Base-by-base conservation (phyloP, 169 alveolate species). In the Neospora caninum region DNA sequence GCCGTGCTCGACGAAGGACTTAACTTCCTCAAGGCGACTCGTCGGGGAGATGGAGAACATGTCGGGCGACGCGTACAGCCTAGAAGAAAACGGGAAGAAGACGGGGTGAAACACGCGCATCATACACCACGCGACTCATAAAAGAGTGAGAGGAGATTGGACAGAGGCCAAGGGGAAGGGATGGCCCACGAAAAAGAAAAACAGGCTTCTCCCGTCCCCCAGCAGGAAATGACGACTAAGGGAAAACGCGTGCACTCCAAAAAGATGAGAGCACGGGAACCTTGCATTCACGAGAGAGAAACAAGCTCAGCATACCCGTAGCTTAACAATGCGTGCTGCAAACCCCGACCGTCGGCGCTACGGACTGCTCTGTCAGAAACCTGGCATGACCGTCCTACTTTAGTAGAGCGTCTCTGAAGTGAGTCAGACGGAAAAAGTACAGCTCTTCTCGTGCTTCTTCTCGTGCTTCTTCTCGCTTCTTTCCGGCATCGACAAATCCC, bases 381-480 rank as follows among this genome's bases (percentile, higher is more conserved):
- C 34, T 1, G 73, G n/a, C 73, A 41, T 6, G 39, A 1, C 27
- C n/a, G 13, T 9, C 84, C 18, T 41, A 88, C 53, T 96, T 92
- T 41, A 97, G 95, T 29, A 98, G 94, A 84, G 80, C 88, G 31
- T 96, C 94, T 73, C 96, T 96, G 88, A 97, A 98, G 91, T 96
- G 97, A 43, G 98, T 93, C 97, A 98, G 97, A 41, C 97, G 95
- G 96, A 98, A 98, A 94, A 97, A 98, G 93, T 97, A 98, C 31
- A 73, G n/a, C 84, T 73, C 84, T 13, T 18, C 84, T 18, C n/a
- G n/a, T 22, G 25, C 42, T 31, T 22, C 18, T 22, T n/a, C 84
- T 22, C 42, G 43, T n/a, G 22, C 84, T 13, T 41, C 16, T 0
- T 73, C 84, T 73, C 42, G 49, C 42, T 36, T 73, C 16, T 27